Percentiles rank a stretch among this genome's conserved stretches.
Evolutionary conservation across 768 basidiomycete species (phyloP).

Genomic region (Lyophyllum atratum): DNA sequence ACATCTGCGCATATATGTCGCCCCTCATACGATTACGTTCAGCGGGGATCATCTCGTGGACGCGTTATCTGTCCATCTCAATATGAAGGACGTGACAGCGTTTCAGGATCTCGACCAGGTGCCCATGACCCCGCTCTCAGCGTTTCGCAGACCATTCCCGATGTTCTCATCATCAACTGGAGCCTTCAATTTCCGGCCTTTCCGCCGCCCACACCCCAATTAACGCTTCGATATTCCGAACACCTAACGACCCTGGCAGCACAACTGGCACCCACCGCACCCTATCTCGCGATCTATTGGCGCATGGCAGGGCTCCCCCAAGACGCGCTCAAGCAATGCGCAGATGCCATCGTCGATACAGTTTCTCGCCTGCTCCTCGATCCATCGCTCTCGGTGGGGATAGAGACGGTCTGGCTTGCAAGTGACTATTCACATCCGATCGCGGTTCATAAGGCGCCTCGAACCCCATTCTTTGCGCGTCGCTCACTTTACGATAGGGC

Average conservation of each 20-base stretch:
- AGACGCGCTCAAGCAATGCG: slow-evolving; percentile 46
- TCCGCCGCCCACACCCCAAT: slow-evolving; percentile 15
- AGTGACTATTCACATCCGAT: slow-evolving; percentile 50
- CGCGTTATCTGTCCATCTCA: background rate
- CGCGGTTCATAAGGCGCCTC: background rate
- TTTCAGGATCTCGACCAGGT: background rate
- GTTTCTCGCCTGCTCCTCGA: slow-evolving; percentile 37
- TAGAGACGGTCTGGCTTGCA: slow-evolving; percentile 54
- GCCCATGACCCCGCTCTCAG: background rate
- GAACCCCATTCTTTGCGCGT: background rate
- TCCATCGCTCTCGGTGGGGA: slow-evolving; percentile 24
- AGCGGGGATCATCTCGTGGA: slow-evolving; percentile 20
- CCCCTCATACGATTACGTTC: background rate
- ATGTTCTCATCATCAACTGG: slow-evolving; percentile 56
- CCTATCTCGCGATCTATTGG: slow-evolving; percentile 59
- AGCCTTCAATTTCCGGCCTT: slow-evolving; percentile 52
- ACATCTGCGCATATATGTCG: background rate
- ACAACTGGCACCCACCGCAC: slow-evolving; percentile 32
- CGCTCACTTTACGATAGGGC: background rate
- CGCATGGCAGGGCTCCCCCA: slow-evolving; percentile 52
- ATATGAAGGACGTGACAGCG: background rate
- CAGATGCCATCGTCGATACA: slow-evolving; percentile 46
- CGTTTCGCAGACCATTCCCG: slow-evolving; percentile 14
- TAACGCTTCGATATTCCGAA: slow-evolving; percentile 44
- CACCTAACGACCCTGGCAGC: slow-evolving; percentile 42